These are phyloP conservation scores for Neocucurbitaria cava DNA, from an alignment of 2,329 filamentous ascomycete genomes.

Conservation along the genomic window DNA sequence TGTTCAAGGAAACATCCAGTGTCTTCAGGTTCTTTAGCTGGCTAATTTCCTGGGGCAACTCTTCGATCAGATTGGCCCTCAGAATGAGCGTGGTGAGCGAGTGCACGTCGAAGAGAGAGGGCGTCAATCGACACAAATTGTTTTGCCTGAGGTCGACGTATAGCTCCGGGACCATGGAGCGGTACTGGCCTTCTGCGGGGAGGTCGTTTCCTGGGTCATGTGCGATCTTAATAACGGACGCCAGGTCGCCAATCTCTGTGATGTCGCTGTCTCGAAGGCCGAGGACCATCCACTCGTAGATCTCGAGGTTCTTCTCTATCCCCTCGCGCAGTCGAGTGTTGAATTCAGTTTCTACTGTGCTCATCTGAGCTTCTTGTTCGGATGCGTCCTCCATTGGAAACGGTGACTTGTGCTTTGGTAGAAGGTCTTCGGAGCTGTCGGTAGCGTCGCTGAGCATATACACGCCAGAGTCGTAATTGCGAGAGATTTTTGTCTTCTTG, in stretches of 20 bases:
- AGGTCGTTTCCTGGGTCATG: slow-evolving; percentile 33
- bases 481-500: slow-evolving; percentile 38
- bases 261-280: slow-evolving; percentile 32
- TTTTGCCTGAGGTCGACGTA: slow-evolving; percentile 33
- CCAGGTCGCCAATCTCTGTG: slow-evolving; percentile 30
- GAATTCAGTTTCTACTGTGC: slow-evolving; percentile 15
- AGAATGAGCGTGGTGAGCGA: slow-evolving; percentile 35
- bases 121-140: slow-evolving; percentile 23
- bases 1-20: slow-evolving; percentile 34
- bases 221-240: slow-evolving; percentile 31
- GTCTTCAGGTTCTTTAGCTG: slow-evolving; percentile 25
- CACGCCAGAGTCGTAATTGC: slow-evolving; percentile 43
- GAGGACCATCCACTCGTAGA: slow-evolving; percentile 20
- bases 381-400: slow-evolving; percentile 13
- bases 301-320: slow-evolving; percentile 21
- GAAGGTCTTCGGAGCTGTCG: slow-evolving; percentile 21
- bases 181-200: slow-evolving; percentile 37
- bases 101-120: slow-evolving; percentile 34
- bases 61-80: slow-evolving; percentile 31
- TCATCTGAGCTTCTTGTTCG: slow-evolving; percentile 10
- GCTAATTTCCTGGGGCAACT: slow-evolving; percentile 36
- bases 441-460: slow-evolving; percentile 41
- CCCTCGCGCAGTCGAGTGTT: slow-evolving; percentile 15
- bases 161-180: slow-evolving; percentile 38
- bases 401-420: slow-evolving; percentile 21